Evolutionary conservation across 2,329 filamentous ascomycete species (phyloP).

Genomic region (Fusarium paranaense): DNA sequence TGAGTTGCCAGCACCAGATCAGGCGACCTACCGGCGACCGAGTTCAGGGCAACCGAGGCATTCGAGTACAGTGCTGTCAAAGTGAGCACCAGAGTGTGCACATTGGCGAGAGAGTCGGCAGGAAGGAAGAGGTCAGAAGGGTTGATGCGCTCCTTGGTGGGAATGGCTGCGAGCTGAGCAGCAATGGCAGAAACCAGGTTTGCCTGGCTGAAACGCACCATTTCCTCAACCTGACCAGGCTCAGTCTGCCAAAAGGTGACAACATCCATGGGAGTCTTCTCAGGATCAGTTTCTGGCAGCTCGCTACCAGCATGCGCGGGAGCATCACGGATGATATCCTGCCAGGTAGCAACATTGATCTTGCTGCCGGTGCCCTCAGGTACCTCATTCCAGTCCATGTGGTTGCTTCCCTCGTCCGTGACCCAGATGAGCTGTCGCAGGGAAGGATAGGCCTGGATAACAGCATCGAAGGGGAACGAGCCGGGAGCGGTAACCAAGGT

Average conservation of each 20-base stretch:
- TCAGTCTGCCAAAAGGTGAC: constrained; percentile 75
- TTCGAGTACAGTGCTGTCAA: constrained; percentile 87
- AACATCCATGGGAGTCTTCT: constrained; percentile 64
- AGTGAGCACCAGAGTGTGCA: constrained; percentile 83
- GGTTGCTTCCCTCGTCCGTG: constrained; percentile 87
- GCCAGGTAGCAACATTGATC: constrained; percentile 90
- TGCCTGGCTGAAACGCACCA: constrained; percentile 83
- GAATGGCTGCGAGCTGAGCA: constrained; percentile 80
- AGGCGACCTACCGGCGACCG: constrained; percentile 79
- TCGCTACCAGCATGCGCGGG: constrained; percentile 68
- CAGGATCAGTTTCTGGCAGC: constrained; percentile 72
- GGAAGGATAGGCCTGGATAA: constrained; percentile 75
- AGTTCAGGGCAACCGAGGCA: constrained; percentile 87
- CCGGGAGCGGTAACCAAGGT: constrained; percentile 87
- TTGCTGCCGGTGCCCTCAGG: constrained; percentile 80
- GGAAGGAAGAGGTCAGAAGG: constrained; percentile 86
- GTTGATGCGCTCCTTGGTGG: constrained; percentile 78
- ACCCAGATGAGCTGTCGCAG: constrained; percentile 91
- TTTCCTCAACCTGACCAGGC: constrained; percentile 67
- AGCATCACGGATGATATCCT: constrained; percentile 83
- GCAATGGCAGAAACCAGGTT: constrained; percentile 92
- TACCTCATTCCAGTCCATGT: constrained; percentile 95
- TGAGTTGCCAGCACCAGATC: constrained; percentile 80
- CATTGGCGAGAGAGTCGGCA: constrained; percentile 82
- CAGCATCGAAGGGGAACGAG: constrained; percentile 81